phyloP scores from a whole-genome alignment of 2,329 filamentous ascomycete genomes.

The Stagonosporopsis tanaceti region DNA sequence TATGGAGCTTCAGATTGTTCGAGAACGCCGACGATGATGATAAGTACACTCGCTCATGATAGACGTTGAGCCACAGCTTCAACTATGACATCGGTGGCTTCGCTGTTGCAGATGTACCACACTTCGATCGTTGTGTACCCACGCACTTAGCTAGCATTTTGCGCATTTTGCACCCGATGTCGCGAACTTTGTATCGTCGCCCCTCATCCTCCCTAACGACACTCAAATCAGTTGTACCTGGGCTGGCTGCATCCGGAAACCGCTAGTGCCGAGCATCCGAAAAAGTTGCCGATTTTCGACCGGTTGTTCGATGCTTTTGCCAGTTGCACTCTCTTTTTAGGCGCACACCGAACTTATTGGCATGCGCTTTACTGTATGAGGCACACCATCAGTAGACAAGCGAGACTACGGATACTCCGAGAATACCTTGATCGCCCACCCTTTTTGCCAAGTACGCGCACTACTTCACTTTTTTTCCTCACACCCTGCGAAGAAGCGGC shows the following conservation, averaged over 20 bases:
- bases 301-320: slow-evolving; percentile 12
- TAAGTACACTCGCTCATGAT: not conserved
- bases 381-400: not conserved
- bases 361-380: slow-evolving; percentile 1
- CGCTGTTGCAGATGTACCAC: not conserved
- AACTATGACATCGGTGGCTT: slow-evolving; percentile 18
- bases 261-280: slow-evolving; percentile 14
- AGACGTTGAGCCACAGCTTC: slow-evolving; percentile 9
- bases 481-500: not conserved
- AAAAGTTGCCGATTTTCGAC: slow-evolving; percentile 12
- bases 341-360: not conserved
- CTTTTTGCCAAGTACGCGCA: slow-evolving; percentile 1
- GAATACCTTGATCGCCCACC: slow-evolving; percentile 16
- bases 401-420: slow-evolving; percentile 3
- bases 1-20: slow-evolving; percentile 3
- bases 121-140: slow-evolving; percentile 1
- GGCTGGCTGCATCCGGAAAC: not conserved
- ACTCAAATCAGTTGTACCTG: not conserved
- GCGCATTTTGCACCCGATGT: slow-evolving; percentile 6
- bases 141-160: not conserved
- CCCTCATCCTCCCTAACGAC: not conserved
- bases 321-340: not conserved
- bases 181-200: not conserved
- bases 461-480: slow-evolving; percentile 5
- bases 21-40: slow-evolving; percentile 3